Evolutionary conservation across 108 stramenopile genomes (phyloP).

Genomic region (Pseudonitzschia pungens): DNA sequence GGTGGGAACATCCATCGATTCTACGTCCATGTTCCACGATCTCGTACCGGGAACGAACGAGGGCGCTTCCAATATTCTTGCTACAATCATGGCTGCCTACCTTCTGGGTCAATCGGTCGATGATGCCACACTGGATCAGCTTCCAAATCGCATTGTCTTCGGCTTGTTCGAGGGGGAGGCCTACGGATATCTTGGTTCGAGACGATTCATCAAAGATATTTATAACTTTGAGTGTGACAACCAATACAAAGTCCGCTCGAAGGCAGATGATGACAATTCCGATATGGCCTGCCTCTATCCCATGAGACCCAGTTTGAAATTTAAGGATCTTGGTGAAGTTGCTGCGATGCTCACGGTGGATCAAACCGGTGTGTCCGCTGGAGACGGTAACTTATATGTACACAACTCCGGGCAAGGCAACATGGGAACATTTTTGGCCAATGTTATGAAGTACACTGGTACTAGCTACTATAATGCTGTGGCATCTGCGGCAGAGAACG

Average conservation of each 20-base stretch:
- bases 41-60: conserved; percentile 70
- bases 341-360: conserved; percentile 82
- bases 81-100: conserved; percentile 78
- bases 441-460: conserved; percentile 60
- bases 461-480: conserved; percentile 37
- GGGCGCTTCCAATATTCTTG: conserved; percentile 74
- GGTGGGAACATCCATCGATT: conserved; percentile 63
- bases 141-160: conserved; percentile 70
- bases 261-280: conserved; percentile 51
- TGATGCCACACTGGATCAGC: conserved; percentile 56
- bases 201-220: conserved; percentile 74
- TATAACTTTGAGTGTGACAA: conserved; percentile 64
- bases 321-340: conserved; percentile 65
- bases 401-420: conserved; percentile 58
- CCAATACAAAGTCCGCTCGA: conserved; percentile 44
- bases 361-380: conserved; percentile 69
- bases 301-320: conserved; percentile 67
- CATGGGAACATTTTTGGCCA: conserved; percentile 58
- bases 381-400: conserved; percentile 57
- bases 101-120: conserved; percentile 53
- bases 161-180: conserved; percentile 84
- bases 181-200: conserved; percentile 76
- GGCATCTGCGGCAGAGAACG: conserved; percentile 46
- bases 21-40: conserved; percentile 86
- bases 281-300: conserved; percentile 73